Evolutionary conservation across 2,329 filamentous ascomycete species (phyloP), one percentile per base, ranked within the genome.

Genomic region (Trichoderma guizhouense): DNA sequence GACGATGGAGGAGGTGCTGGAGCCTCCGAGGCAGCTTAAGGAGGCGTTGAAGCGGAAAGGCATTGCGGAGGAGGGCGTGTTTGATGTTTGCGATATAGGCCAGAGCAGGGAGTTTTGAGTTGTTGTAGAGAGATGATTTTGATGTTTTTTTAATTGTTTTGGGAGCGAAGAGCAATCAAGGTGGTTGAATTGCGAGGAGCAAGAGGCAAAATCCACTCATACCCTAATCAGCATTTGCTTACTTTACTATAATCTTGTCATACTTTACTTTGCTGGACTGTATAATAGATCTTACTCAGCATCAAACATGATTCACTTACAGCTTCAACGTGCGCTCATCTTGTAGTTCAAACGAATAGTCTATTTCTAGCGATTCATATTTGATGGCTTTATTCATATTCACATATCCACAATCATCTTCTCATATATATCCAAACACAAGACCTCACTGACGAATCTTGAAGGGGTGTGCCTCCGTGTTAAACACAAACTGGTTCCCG

Each of bases 11-110:
- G 92, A 95, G 72, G 92, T 97, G 1, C 80, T 95, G 71, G 94
- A 97, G 82, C 95, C 95, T 60, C 94, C 94, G 1, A 83, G 81
- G 79, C 82, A 92, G 79, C 82, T 98, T 73, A 91, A 86, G 80
- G 85, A 92, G 79, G 94, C 94, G 3, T 81, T 97, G 79, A 87
- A 84, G 76, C 87, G 86, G 77, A 90, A 90, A 76, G 89, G 88
- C 0, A 79, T 97, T 1, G 84, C 87, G 0, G 92, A 95, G 81
- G 88, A 85, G 60, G 93, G 93, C 0, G 84, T 92, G 0, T 97
- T 96, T 83, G 94, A 95, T 78, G 87, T 93, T 1, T 95, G 93
- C 78, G 90, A 93, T 75, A 93, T 98, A 83, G 93, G 94, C 0
- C 93, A 95, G 83, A 95, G 91, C 76, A 87, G 89, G 72, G 92